These are phyloP conservation scores for Cerioporus squamosus DNA, from an alignment of 1,284 basidiomycete species.

Conservation along the genomic window DNA sequence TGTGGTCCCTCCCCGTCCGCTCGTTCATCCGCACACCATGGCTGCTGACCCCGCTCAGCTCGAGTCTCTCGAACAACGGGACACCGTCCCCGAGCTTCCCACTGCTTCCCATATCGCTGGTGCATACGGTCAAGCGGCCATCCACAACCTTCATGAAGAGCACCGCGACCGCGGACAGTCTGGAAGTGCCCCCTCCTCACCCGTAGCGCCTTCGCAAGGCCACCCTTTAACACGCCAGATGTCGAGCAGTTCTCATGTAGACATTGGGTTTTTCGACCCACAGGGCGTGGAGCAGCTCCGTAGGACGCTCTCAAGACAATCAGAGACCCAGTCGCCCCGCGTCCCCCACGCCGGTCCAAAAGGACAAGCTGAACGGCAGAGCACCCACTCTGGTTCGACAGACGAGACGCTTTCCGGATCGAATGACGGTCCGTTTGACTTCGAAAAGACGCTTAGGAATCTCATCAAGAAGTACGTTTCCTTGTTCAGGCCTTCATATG, in stretches of 20 bases:
- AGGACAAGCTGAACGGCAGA: background rate
- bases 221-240: conserved; percentile 2
- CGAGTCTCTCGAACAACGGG: conserved; percentile 20
- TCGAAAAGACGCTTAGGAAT: conserved; percentile 45
- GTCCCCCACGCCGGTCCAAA: background rate
- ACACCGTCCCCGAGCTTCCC: conserved; percentile 29
- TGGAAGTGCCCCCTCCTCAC: background rate
- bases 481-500: background rate
- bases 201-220: background rate
- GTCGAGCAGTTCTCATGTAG: conserved; percentile 21
- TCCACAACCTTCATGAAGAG: conserved; percentile 21
- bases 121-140: conserved; percentile 20
- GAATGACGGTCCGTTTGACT: conserved; percentile 45
- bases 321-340: conserved; percentile 15
- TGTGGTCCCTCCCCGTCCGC: too few relatives aligned
- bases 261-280: conserved; percentile 36
- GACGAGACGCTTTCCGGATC: conserved; percentile 31
- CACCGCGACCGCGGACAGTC: background rate
- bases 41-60: conserved; percentile 25
- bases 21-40: conserved; percentile 12
- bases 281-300: conserved; percentile 37
- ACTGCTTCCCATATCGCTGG: conserved; percentile 22
- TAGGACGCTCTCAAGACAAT: conserved; percentile 30
- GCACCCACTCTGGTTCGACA: conserved; percentile 14
- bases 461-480: conserved; percentile 44